phyloP scores from a whole-genome alignment of 768 basidiomycete species.

The Pleurotus cornucopiae region DNA sequence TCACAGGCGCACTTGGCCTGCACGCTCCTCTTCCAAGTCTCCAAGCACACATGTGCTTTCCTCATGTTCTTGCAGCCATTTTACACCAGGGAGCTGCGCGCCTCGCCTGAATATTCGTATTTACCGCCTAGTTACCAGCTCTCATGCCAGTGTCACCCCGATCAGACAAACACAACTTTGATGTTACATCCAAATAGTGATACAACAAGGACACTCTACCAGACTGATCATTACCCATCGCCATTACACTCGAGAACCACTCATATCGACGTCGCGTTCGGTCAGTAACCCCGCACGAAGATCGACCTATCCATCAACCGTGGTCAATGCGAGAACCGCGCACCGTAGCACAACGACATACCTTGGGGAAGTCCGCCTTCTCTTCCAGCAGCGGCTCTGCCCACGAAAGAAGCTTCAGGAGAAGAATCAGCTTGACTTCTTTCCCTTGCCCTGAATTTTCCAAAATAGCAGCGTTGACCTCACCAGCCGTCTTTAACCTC shows the following conservation, averaged over 20 bases:
- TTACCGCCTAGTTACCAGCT: background rate
- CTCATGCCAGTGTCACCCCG: background rate
- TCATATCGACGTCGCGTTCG: conserved; percentile 5
- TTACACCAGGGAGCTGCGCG: no score
- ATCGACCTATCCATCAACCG: conserved; percentile 9
- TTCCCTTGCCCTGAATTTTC: conserved; percentile 89
- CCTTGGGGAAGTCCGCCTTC: conserved; percentile 77
- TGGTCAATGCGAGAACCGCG: conserved; percentile 13
- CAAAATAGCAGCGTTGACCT: conserved; percentile 94
- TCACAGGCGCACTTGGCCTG: background rate
- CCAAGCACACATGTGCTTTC: conserved; percentile 10
- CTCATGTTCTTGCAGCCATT: background rate
- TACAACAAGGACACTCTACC: background rate
- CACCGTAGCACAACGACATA: conserved; percentile 23
- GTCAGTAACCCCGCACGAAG: conserved; percentile 9
- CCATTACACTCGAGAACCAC: background rate
- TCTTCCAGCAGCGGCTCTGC: conserved; percentile 79
- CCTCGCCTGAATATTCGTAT: background rate
- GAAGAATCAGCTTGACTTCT: conserved; percentile 82
- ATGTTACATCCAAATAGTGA: conserved; percentile 2
- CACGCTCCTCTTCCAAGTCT: no score
- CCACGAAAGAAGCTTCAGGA: conserved; percentile 85
- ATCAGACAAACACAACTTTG: background rate
- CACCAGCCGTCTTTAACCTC: conserved; percentile 90
- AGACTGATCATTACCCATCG: background rate